Percentiles rank a stretch among this genome's conserved stretches.
These are phyloP conservation scores for Capillidium rhysosporum DNA, from an alignment of 371 early-diverging fungal species.

Conservation along the genomic window DNA sequence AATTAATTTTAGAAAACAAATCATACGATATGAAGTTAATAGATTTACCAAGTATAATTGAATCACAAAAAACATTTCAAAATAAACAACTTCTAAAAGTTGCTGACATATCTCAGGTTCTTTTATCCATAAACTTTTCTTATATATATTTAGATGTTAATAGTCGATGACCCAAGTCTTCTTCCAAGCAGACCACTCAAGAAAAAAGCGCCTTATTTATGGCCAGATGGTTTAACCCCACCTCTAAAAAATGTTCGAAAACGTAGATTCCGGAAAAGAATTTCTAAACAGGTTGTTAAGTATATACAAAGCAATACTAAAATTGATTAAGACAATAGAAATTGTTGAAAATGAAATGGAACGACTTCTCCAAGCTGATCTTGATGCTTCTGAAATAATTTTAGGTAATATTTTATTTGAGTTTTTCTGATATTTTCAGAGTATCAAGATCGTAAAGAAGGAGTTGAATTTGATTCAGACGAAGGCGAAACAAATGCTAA, in stretches of 20 bases:
- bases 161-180: conserved; percentile 23
- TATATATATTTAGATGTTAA: conserved; percentile 23
- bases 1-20: conserved; percentile 18
- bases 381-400: conserved; percentile 51
- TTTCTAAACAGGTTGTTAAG: conserved; percentile 44
- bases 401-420: conserved; percentile 16
- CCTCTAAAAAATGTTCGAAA: conserved; percentile 73
- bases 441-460: conserved; percentile 6
- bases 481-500: conserved; percentile 4
- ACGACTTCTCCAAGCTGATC: conserved; percentile 62
- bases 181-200: conserved; percentile 15
- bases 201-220: conserved; percentile 28
- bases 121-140: background rate
- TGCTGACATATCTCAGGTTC: conserved; percentile 87
- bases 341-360: conserved; percentile 80
- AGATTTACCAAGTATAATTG: conserved; percentile 90
- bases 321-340: conserved; percentile 43
- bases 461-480: conserved; percentile 14
- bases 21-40: conserved; percentile 48
- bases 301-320: conserved; percentile 2
- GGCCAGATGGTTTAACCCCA: conserved; percentile 79
- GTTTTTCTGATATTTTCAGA: background rate
- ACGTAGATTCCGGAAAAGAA: conserved; percentile 72
- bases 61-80: conserved; percentile 89
- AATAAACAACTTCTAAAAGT: conserved; percentile 92